phyloP scores from a whole-genome alignment of 192 early-diverging fungal genomes.

The Linnemannia elongata region DNA sequence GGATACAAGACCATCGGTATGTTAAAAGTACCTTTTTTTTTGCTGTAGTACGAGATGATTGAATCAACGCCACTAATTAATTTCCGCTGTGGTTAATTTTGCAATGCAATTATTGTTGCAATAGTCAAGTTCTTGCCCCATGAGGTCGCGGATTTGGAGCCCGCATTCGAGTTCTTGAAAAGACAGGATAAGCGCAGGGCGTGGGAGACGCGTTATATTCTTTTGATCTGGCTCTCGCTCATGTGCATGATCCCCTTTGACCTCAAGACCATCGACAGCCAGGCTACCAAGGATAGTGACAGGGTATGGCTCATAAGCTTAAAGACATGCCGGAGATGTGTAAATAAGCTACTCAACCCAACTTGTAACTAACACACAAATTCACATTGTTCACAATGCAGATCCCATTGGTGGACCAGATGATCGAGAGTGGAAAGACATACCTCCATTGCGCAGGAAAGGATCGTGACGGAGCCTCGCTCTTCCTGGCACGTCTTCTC shows the following conservation, averaged over 20 bases:
- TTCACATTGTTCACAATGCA: background rate
- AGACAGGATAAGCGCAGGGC: constrained; percentile 21
- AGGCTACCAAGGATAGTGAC: constrained; percentile 37
- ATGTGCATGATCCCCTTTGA: constrained; percentile 97
- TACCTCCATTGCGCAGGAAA: constrained; percentile 83
- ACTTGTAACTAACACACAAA: background rate
- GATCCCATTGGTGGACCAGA: constrained; percentile 74
- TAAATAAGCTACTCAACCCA: background rate
- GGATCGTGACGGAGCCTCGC: constrained; percentile 87
- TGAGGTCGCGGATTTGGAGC: constrained; percentile 90
- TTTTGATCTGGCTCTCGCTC: constrained; percentile 94
- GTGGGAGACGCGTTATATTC: constrained; percentile 89
- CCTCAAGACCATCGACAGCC: constrained; percentile 87
- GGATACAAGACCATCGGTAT: constrained; percentile 91
- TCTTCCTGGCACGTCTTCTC: constrained; percentile 86
- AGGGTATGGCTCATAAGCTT: constrained; percentile 26
- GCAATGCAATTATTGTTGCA: background rate
- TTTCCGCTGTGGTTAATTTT: background rate
- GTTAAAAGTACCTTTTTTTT: background rate
- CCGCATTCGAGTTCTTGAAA: constrained; percentile 79
- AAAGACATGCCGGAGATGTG: background rate
- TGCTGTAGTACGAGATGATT: background rate
- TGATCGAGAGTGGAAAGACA: constrained; percentile 76
- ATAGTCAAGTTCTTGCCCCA: constrained; percentile 93
- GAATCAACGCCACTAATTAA: background rate